Evolutionary conservation across 2,329 filamentous ascomycete genomes (phyloP), one percentile per base, ranked within the genome.

Genomic region (Sarocladiaceae sp.): DNA sequence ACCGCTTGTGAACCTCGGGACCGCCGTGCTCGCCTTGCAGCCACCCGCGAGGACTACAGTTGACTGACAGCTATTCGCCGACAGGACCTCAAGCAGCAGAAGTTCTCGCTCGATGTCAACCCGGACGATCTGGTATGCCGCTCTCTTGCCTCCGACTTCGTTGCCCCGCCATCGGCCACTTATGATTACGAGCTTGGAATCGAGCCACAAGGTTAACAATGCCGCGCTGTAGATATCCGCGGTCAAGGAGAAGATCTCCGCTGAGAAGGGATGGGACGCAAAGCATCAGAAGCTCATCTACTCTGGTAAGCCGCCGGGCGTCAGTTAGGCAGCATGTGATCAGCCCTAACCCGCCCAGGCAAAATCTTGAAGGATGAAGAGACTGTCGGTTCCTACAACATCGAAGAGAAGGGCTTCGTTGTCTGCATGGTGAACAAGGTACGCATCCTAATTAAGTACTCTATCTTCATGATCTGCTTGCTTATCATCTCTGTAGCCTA

Each of bases 341-440:
- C 40, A 15, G 43, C 31, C 45, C 43, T 45, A 32, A 47, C 45
- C 33, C 43, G 18, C 34, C 24, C 56, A 96, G 90, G 93, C 72
- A 98, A 98, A 74, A 97, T 98, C 57, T 74, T 98, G 53, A 91
- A 96, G 69, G 91, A 98, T 84, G 88, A 89, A 50, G 93, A 96
- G 62, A 95, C 90, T 2, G 86, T 98, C 56, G 88, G 89, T 66
- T 90, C 87, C 32, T 97, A 97, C 74, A 95, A 88, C 69, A 97
- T 98, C 51, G 91, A 98, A 69, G 93, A 97, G 78, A 98, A 97
- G 76, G 93, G 93, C 29, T 98, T 97, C 65, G 89, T 98, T 58
- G 93, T 98, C 49, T 98, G 93, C 72, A 95, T 98, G 82, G 83
- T 95, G 57, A 88, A 88, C 63, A 97, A 97, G 86, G 90, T 95